A percentile compares a stretch with the other conserved stretches of the same genome.
phyloP scores from a whole-genome alignment of 164 flowering plant species.

The Amborella trichopoda region DNA sequence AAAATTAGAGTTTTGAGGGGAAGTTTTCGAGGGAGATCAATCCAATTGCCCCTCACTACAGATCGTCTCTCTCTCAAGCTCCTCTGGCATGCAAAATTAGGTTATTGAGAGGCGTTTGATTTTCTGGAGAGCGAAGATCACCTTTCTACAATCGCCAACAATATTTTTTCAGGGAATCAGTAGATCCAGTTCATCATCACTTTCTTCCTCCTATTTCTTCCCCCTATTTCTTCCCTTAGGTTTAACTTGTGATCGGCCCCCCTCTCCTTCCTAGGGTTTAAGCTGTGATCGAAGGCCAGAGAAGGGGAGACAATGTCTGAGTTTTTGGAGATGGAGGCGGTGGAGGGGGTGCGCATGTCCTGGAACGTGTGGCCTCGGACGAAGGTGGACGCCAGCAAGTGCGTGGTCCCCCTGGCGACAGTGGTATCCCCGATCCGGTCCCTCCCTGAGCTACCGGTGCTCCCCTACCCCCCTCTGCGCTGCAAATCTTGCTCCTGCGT shows the following conservation, averaged over 20 bases:
- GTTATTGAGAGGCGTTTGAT: too few relatives aligned
- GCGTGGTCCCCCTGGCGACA: conserved; percentile 90
- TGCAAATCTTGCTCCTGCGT: conserved; percentile 62
- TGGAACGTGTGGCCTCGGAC: conserved; percentile 93
- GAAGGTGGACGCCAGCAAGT: conserved; percentile 83
- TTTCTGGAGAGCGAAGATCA: too few relatives aligned
- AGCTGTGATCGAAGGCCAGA: neutral
- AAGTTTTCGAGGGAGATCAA: too few relatives aligned
- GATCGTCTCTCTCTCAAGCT: too few relatives aligned
- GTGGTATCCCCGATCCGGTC: conserved; percentile 71
- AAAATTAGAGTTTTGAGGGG: too few relatives aligned
- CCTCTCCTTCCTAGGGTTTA: neutral
- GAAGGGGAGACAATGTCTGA: conserved; percentile 52
- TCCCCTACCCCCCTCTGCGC: conserved; percentile 76
- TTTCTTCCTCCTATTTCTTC: neutral
- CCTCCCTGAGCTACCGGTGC: conserved; percentile 51
- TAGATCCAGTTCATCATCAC: neutral
- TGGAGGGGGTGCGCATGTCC: conserved; percentile 88
- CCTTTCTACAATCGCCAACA: too few relatives aligned
- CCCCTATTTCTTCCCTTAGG: neutral
- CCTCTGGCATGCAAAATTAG: too few relatives aligned
- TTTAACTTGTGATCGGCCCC: neutral
- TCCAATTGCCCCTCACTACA: too few relatives aligned
- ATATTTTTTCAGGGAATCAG: too few relatives aligned
- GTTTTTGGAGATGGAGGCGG: conserved; percentile 52